These are phyloP conservation scores for Xylaria digitata DNA, from an alignment of 2,329 filamentous ascomycete species.

Conservation along the genomic window DNA sequence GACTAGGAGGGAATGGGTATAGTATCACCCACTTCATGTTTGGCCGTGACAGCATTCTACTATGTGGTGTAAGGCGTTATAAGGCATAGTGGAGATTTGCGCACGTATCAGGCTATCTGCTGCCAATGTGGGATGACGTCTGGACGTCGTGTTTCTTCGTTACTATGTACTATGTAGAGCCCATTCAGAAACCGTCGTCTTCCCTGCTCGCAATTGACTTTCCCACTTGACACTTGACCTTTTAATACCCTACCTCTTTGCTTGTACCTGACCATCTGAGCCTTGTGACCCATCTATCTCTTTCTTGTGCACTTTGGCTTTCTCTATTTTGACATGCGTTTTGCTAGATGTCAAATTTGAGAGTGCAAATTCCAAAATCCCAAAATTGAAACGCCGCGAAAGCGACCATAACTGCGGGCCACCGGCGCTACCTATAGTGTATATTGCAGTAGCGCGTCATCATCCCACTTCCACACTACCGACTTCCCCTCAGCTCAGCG, in stretches of 20 bases:
- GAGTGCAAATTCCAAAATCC: background rate
- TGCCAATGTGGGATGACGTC: constrained; percentile 43
- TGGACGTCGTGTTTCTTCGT: too few relatives aligned
- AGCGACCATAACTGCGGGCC: constrained; percentile 24
- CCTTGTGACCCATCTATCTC: constrained; percentile 34
- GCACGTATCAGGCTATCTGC: constrained; percentile 24
- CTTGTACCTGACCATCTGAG: constrained; percentile 22
- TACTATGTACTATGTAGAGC: too few relatives aligned
- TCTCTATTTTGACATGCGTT: background rate
- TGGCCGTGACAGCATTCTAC: too few relatives aligned
- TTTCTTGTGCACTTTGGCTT: background rate
- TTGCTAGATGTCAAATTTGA: background rate
- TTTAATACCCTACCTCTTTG: constrained; percentile 6
- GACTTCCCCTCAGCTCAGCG: constrained; percentile 32
- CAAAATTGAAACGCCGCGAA: constrained; percentile 1
- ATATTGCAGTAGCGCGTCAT: constrained; percentile 34
- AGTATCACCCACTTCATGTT: too few relatives aligned
- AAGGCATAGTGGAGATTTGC: constrained; percentile 12
- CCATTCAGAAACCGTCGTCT: constrained; percentile 35
- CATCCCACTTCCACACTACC: constrained; percentile 21
- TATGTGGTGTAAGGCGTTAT: background rate
- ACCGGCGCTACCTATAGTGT: constrained; percentile 9
- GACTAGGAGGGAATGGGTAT: background rate
- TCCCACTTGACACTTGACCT: constrained; percentile 33
- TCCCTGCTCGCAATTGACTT: constrained; percentile 18